phyloP scores from a whole-genome alignment of 225 moss, liverwort and hornwort genomes.

The Marchantia paleacea region DNA sequence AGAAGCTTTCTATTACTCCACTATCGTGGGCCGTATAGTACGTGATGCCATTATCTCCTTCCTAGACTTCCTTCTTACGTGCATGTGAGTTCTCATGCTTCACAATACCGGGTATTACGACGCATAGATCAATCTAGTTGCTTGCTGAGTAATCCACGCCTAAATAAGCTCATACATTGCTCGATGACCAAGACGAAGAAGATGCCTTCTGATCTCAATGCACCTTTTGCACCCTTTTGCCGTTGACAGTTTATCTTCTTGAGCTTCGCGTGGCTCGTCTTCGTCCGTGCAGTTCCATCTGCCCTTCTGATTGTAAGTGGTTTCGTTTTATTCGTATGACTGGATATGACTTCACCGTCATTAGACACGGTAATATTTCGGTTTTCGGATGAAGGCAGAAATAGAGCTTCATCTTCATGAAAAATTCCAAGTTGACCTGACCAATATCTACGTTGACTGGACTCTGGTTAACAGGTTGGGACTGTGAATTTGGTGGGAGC shows the following conservation, averaged over 20 bases:
- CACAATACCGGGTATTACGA: neutral
- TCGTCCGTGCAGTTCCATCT: constrained; percentile 66
- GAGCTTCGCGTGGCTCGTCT: constrained; percentile 78
- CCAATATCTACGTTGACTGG: too few species aligned
- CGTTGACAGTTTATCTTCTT: constrained; percentile 71
- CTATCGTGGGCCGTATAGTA: constrained; percentile 80
- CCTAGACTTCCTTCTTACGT: neutral
- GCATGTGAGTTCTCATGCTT: neutral
- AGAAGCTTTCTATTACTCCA: constrained; percentile 80
- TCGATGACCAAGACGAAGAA: neutral
- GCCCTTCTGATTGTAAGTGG: constrained; percentile 65
- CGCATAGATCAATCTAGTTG: neutral
- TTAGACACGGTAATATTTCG: neutral
- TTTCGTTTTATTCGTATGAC: neutral
- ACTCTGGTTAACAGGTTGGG: constrained; percentile 25
- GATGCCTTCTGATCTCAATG: neutral
- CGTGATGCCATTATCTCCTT: neutral
- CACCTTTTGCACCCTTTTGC: neutral
- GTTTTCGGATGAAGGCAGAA: neutral
- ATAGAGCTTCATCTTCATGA: neutral
- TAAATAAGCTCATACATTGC: neutral
- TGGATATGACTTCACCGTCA: neutral
- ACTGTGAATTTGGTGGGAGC: constrained; percentile 40
- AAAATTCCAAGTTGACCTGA: neutral
- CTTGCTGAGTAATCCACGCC: too few species aligned